Evolutionary conservation across 805 yeast species (phyloP), one percentile per base, ranked within the genome.

Genomic region (Blastobotrys mokoenaii): DNA sequence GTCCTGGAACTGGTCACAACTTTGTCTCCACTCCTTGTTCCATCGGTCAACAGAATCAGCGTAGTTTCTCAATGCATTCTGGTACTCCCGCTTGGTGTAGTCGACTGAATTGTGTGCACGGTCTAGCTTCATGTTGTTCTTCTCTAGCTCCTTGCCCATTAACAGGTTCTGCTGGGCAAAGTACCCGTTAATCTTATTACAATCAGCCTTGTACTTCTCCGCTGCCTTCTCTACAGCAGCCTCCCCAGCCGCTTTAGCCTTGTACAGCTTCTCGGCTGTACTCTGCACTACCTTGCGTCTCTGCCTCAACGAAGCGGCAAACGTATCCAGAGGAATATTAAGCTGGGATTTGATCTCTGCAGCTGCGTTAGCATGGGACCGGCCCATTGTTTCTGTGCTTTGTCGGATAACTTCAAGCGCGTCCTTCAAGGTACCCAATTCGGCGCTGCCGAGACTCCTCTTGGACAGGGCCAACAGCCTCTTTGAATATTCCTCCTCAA

Each of bases 401-500:
- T 61, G 53, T 32, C 72, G 65, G 43, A 87, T 65, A 18, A 69
- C 67, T 40, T 82, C 86, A 8, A 86, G 67, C 7, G 86, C 73
- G 7, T 70, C 67, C 52, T 72, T 76, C 47, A 82, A 61, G 0
- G 78, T 64, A 0, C 89, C 90, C 0, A 74, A 68, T 52, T 79
- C 85, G 46, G 67, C 69, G 2, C 74, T 58, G 1, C 88, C 89
- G 3, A 78, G 61, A 0, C 66, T 55, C 52, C 70, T 72, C 41
- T 66, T 63, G 16, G 84, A 65, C 17, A 86, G 64, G 12, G 72
- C 68, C 38, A 65, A 66, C 52, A 87, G 60, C 47, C 70, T 72
- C 45, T 75, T 72, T 33, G 80, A 65, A 56, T 84, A 84, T 20
- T 87, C 95, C 49, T 79, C 82, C 55, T 86, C 96, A 34, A 87